Evolutionary conservation across 495 filamentous ascomycete genomes (phyloP), one percentile per base, ranked within the genome.

Genomic region (Lepidopterella palustris): DNA sequence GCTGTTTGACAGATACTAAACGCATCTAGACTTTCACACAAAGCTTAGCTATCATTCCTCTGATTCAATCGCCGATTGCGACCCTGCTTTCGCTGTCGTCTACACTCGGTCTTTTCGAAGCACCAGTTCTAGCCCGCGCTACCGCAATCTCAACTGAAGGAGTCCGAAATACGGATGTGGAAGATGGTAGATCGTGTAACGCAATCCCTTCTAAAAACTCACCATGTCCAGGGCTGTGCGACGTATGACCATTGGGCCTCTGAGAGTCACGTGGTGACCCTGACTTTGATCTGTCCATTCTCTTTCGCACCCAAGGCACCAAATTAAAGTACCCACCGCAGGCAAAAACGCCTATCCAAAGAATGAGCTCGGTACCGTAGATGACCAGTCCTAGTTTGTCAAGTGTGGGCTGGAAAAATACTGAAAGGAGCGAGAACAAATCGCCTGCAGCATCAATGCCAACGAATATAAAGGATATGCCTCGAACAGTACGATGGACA

Each of bases 381-480:
- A 84, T 84, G 9, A 83, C 76, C 64, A 86, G 75, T 0, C 82
- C 84, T 1, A 84, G 69, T 11, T 81, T 66, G 66, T 84, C 75
- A 21, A 84, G 69, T 25, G 63, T 70, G 3, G 74, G 71, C 68
- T 82, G 81, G 57, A 84, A 86, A 50, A 85, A 70, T 35, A 87
- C 71, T 4, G 84, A 84, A 11, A 84, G 63, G 0, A 86, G 73
- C 3, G 83, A 85, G 55, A 81, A 82, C 0, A 86, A 57, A 72
- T 87, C 84, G 0, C 83, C 84, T 1, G 78, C 76, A 3, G 83
- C 83, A 68, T 87, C 84, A 40, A 86, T 84, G 0, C 71, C 82
- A 0, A 85, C 82, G 63, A 86, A 87, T 3, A 84, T 71, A 69
- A 87, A 86, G 13, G 80, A 84, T 28, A 87, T 85, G 6, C 84